Conservation (phyloP, 768 basidiomycete genomes). For the Mycena belliarum region DNA sequence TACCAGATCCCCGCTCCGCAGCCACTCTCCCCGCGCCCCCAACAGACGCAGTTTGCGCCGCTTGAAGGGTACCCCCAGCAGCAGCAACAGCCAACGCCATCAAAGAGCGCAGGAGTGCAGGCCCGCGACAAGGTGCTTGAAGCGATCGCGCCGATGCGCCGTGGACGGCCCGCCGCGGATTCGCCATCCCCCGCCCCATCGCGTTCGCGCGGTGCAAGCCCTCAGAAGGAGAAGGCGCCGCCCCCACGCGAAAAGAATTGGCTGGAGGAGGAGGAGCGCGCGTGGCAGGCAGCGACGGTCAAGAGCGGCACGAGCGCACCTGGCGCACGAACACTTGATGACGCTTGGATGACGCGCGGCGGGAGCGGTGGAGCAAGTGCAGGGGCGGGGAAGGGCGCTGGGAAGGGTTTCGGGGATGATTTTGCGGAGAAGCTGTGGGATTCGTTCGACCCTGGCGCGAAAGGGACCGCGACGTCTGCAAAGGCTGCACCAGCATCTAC, state of each 20-base stretch:
- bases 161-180: conserved; percentile 56
- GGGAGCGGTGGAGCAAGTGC: conserved; percentile 19
- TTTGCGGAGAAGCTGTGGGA: conserved; percentile 60
- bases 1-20: conserved; percentile 60
- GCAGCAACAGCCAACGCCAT: conserved; percentile 27
- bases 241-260: conserved; percentile 28
- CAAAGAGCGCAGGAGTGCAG: conserved; percentile 57
- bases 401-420: conserved; percentile 65
- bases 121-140: conserved; percentile 78
- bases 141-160: conserved; percentile 77
- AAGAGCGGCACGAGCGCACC: conserved; percentile 27
- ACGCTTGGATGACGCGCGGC: conserved; percentile 43
- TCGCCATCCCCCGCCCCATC: conserved; percentile 12
- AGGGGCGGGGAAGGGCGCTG: conserved; percentile 25
- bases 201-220: conserved; percentile 35
- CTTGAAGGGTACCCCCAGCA: no score
- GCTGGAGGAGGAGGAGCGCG: conserved; percentile 46
- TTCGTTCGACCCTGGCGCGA: conserved; percentile 43
- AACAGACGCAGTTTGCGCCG: conserved; percentile 30
- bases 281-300: conserved; percentile 45
- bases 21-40: conserved; percentile 42
- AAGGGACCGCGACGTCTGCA: conserved; percentile 13
- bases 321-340: conserved; percentile 25
- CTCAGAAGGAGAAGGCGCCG: conserved; percentile 30
- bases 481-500: conserved; percentile 9